A percentile compares a stretch with the other conserved stretches of the same genome.
phyloP scores from a whole-genome alignment of 805 yeast genomes.

The Wickerhamiella sergipiensis region DNA sequence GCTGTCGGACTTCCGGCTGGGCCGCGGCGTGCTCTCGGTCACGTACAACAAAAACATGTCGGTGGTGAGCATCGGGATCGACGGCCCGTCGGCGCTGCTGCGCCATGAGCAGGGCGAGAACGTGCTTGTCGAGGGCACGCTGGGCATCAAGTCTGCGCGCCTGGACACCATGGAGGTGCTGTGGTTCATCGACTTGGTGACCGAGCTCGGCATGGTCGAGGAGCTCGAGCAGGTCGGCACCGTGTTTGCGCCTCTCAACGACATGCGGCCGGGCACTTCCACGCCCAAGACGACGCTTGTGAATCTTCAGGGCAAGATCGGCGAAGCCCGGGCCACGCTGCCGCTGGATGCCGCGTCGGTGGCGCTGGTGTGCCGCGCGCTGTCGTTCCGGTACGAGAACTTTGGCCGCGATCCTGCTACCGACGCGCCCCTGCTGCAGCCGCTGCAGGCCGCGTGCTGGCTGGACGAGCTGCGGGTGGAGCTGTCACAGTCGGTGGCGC shows the following conservation, averaged over 20 bases:
- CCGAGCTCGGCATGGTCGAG: not conserved
- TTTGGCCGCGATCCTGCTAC: not conserved
- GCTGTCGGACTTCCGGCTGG: conserved; percentile 2
- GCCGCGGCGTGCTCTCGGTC: conserved; percentile 1
- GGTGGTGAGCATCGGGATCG: conserved; percentile 8
- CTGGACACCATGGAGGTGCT: conserved; percentile 16
- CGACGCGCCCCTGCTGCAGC: not conserved
- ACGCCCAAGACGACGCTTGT: not conserved
- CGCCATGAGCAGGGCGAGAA: conserved; percentile 5
- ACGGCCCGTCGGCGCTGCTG: conserved; percentile 3
- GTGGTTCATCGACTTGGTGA: conserved; percentile 13
- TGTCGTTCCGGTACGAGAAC: not conserved
- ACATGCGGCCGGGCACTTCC: not conserved
- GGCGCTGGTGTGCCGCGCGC: not conserved
- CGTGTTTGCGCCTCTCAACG: not conserved
- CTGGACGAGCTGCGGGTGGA: conserved; percentile 1
- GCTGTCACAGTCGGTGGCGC: not conserved
- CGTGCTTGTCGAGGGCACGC: conserved; percentile 5
- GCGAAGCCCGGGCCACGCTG: not conserved
- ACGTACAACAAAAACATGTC: conserved; percentile 1
- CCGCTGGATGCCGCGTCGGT: not conserved
- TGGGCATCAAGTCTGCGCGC: conserved; percentile 2
- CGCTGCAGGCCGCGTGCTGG: not conserved
- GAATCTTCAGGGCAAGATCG: not conserved
- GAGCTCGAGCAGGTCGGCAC: not conserved